These are phyloP conservation scores for Heimioporus punctisporus DNA, from an alignment of 1,284 basidiomycete genomes.

Conservation along the genomic window DNA sequence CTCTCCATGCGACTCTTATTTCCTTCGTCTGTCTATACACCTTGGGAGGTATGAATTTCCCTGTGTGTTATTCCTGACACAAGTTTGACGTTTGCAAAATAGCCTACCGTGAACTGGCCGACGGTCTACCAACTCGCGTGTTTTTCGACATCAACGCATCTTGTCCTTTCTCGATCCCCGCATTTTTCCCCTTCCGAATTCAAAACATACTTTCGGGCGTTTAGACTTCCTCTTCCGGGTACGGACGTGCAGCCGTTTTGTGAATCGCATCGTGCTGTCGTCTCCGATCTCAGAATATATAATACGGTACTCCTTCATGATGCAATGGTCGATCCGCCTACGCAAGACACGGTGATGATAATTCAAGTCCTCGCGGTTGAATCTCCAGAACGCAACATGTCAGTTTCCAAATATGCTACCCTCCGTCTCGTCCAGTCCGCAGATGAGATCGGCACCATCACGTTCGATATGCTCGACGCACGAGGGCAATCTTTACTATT, in stretches of 20 bases:
- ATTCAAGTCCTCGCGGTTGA: conserved; percentile 9
- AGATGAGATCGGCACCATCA: conserved; percentile 6
- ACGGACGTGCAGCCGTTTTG: not conserved
- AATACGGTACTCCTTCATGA: conserved; percentile 8
- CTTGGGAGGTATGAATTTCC: not conserved
- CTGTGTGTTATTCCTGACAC: not conserved
- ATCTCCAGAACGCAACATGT: conserved; percentile 1
- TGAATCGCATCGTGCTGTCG: conserved; percentile 9
- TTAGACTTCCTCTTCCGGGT: conserved; percentile 4
- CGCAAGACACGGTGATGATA: conserved; percentile 10
- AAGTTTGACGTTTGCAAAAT: too few species aligned
- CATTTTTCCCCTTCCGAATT: conserved; percentile 2
- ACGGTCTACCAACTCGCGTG: not conserved
- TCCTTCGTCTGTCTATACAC: not conserved
- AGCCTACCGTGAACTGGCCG: not conserved
- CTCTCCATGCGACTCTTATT: conserved; percentile 2
- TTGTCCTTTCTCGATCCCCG: conserved; percentile 12
- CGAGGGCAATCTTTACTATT: not conserved
- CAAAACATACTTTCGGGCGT: conserved; percentile 14
- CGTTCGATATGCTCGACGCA: conserved; percentile 9
- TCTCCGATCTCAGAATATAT: conserved; percentile 1
- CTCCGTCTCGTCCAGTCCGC: conserved; percentile 8
- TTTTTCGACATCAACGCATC: conserved; percentile 24
- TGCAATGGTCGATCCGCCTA: conserved; percentile 9
- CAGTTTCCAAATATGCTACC: conserved; percentile 3